A percentile compares a stretch with the other conserved stretches of the same genome.
phyloP scores from a whole-genome alignment of 495 filamentous ascomycete genomes.

The Massariosphaeria phaeospora region DNA sequence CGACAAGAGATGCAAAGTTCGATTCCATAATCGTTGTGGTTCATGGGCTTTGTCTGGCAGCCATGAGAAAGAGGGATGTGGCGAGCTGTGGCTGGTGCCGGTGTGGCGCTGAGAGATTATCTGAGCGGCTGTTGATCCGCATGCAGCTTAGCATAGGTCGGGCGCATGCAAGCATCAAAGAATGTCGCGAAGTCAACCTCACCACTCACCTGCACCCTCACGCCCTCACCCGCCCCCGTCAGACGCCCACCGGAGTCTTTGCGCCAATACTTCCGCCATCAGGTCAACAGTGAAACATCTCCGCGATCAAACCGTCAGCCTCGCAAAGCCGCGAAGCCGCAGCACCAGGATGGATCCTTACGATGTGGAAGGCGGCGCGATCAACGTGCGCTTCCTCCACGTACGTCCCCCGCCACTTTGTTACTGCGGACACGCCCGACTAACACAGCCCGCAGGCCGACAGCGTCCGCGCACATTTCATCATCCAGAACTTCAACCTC shows the following conservation, averaged over 20 bases:
- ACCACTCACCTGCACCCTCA: neutral
- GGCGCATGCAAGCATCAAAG: too few relatives aligned
- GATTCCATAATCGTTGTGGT: too few relatives aligned
- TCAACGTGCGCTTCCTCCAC: slow-evolving; percentile 32
- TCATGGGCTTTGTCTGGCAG: too few relatives aligned
- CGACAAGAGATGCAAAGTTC: too few relatives aligned
- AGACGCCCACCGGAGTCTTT: too few relatives aligned
- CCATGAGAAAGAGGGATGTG: too few relatives aligned
- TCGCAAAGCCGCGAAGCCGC: neutral
- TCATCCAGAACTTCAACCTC: slow-evolving; percentile 72
- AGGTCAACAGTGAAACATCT: neutral
- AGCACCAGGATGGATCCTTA: slow-evolving; percentile 27
- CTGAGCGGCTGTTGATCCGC: too few relatives aligned
- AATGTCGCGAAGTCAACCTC: too few relatives aligned
- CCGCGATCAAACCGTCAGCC: neutral
- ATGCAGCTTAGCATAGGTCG: too few relatives aligned
- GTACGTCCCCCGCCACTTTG: slow-evolving; percentile 8
- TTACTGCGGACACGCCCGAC: neutral
- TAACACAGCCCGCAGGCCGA: slow-evolving; percentile 53
- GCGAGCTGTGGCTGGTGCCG: too few relatives aligned
- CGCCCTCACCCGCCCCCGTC: neutral
- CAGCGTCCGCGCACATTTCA: slow-evolving; percentile 69
- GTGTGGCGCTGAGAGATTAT: too few relatives aligned
- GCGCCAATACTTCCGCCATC: neutral
- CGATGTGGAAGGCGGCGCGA: slow-evolving; percentile 24